Evolutionary conservation across 495 filamentous ascomycete genomes (phyloP), one percentile per base, ranked within the genome.

Genomic region (Lasiosphaeria ovina): DNA sequence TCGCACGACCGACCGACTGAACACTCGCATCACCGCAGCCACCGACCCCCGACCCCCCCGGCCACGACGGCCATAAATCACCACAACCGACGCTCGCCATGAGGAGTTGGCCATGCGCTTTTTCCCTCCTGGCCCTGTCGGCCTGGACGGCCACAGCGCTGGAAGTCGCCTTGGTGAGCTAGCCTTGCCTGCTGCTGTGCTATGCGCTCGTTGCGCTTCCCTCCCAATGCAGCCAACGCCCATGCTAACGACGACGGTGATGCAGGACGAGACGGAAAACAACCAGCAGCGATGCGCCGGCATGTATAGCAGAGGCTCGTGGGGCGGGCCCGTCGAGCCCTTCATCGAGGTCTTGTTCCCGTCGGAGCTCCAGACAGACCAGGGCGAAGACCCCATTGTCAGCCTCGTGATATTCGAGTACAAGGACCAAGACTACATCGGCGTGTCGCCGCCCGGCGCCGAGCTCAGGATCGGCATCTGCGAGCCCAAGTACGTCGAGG

Each of bases 321-420:
- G 94, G 94, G 91, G 92, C 62, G 94, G 94, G 66, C 84, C 83
- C 36, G 81, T 90, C 54, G 90, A 97, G 61, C 95, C 94, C 9
- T 93, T 88, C 76, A 96, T 99, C 72, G 79, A 87, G 60, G 84
- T 89, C 62, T 93, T 88, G 71, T 96, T 96, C 67, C 78, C 87
- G 24, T 24, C 24, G 53, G 85, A 87, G 66, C 74, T 80, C 32
- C 72, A 81, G 55, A 79, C 79, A 49, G 78, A 82, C 53, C 54
- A 68, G 38, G 77, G 74, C 40, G 81, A 87, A 24, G 89, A 96
- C 69, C 87, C 89, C 11, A 76, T 90, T 33, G 89, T 92, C 57
- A 93, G 90, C 72, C 77, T 99, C 65, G 81, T 97, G 14, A 87
- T 99, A 53, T 97, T 96, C 69, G 93, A 99, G 77, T 99, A 91